phyloP scores from a whole-genome alignment of 805 yeast genomes.

The Priceomyces fermenticarens region DNA sequence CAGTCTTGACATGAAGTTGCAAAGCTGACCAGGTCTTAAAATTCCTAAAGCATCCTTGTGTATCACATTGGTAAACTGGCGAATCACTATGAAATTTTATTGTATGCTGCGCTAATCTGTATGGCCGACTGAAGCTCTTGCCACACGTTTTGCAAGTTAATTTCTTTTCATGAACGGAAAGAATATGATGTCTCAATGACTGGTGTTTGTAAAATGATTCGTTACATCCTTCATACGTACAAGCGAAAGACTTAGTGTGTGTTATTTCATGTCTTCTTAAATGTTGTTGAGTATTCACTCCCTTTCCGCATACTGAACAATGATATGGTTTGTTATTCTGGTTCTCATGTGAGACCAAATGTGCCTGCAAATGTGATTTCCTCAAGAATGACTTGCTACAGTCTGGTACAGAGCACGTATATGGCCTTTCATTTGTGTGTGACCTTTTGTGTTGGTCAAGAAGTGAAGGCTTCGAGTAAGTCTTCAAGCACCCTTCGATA shows the following conservation, averaged over 20 bases:
- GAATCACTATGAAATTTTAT: conserved; percentile 59
- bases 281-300: conserved; percentile 78
- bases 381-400: conserved; percentile 71
- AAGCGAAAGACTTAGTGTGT: conserved; percentile 63
- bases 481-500: conserved; percentile 65
- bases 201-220: conserved; percentile 74
- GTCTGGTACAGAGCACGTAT: conserved; percentile 48
- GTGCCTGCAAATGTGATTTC: conserved; percentile 79
- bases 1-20: conserved; percentile 65
- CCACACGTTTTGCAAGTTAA: conserved; percentile 63
- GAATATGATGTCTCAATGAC: conserved; percentile 68
- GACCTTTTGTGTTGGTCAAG: conserved; percentile 78
- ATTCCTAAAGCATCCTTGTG: conserved; percentile 54
- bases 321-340: conserved; percentile 61
- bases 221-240: conserved; percentile 59
- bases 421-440: conserved; percentile 81
- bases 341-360: conserved; percentile 57
- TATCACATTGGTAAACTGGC: conserved; percentile 58
- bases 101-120: conserved; percentile 63
- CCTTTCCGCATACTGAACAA: conserved; percentile 77
- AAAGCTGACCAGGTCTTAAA: conserved; percentile 74
- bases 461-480: conserved; percentile 77
- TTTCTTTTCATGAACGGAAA: conserved; percentile 55
- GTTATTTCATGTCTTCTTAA: conserved; percentile 78
- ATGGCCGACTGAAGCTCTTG: conserved; percentile 61